phyloP scores from a whole-genome alignment of 2,329 filamentous ascomycete genomes.

The Trichoderma oligosporum region DNA sequence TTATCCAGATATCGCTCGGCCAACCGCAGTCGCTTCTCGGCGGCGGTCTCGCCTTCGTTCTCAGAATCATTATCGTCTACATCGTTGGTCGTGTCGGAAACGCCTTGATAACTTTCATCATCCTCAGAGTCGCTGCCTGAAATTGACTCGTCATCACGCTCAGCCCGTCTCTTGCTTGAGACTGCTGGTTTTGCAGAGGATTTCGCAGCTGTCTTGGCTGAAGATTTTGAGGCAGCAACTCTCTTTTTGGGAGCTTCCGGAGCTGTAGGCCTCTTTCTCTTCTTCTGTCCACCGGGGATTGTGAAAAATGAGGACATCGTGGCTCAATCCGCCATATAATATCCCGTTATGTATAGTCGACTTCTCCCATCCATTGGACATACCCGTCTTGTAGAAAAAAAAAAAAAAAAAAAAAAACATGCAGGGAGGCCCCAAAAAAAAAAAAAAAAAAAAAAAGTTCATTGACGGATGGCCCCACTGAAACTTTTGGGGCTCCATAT shows the following conservation, averaged over 20 bases:
- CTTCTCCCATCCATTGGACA: conserved; percentile 27
- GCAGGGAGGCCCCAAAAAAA: too few species aligned
- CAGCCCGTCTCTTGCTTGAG: conserved; percentile 45
- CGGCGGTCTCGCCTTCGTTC: conserved; percentile 82
- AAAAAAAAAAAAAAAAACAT: conserved; percentile 41
- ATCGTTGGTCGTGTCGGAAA: conserved; percentile 44
- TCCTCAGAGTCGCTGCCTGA: conserved; percentile 77
- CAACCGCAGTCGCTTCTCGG: conserved; percentile 78
- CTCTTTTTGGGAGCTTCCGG: conserved; percentile 58
- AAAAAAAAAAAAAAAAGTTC: conserved; percentile 40
- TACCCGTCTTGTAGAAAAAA: conserved; percentile 26
- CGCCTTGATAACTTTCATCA: conserved; percentile 45
- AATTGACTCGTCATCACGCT: conserved; percentile 74
- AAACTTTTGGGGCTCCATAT: conserved; percentile 23
- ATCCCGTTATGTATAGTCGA: conserved; percentile 28
- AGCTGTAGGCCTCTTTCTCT: conserved; percentile 70
- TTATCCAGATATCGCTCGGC: conserved; percentile 93
- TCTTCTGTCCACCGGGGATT: conserved; percentile 77
- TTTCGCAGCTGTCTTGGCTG: conserved; percentile 37
- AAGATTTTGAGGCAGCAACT: conserved; percentile 45
- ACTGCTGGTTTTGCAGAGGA: conserved; percentile 33
- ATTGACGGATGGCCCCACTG: conserved; percentile 27
- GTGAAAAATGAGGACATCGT: conserved; percentile 96
- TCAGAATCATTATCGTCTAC: conserved; percentile 52
- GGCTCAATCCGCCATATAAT: conserved; percentile 22